Percentiles rank a stretch among this genome's conserved stretches.
phyloP scores from a whole-genome alignment of 352 stramenopile genomes.

The Phytophthora pistaciae region DNA sequence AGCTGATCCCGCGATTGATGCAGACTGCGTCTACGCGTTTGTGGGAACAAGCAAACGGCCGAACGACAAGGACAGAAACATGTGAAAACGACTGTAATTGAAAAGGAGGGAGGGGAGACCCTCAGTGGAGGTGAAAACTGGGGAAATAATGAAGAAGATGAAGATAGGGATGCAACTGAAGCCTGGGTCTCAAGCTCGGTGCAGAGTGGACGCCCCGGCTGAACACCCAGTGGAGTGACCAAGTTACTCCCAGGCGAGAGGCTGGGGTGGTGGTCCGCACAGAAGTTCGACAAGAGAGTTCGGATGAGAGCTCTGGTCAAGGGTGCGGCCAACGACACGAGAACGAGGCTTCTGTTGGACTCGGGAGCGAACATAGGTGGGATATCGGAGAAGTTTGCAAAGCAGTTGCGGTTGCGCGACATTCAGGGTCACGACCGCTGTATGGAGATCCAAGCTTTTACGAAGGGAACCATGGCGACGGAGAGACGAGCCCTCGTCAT shows the following conservation, averaged over 20 bases:
- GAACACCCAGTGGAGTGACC: not conserved
- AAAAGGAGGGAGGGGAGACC: conserved; percentile 2
- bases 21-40: conserved; percentile 13
- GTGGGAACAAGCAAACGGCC: too few relatives aligned
- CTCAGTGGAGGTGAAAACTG: not conserved
- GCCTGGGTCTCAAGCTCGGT: not conserved
- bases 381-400: too few relatives aligned
- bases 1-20: too few relatives aligned
- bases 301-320: conserved; percentile 4
- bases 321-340: not conserved
- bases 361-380: too few relatives aligned
- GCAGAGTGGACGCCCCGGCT: not conserved
- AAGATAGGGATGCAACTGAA: not conserved
- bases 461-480: not conserved
- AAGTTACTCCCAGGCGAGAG: not conserved
- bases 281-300: not conserved
- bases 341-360: too few relatives aligned
- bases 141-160: not conserved
- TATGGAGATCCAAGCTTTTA: not conserved
- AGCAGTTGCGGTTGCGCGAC: too few relatives aligned
- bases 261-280: conserved; percentile 3
- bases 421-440: too few relatives aligned
- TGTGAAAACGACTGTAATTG: conserved; percentile 7
- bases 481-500: not conserved
- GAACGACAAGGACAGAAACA: too few relatives aligned